These are phyloP conservation scores for Chrysanthemum makinoi DNA, from an alignment of 129 eudicot genomes.

Conservation along the genomic window DNA sequence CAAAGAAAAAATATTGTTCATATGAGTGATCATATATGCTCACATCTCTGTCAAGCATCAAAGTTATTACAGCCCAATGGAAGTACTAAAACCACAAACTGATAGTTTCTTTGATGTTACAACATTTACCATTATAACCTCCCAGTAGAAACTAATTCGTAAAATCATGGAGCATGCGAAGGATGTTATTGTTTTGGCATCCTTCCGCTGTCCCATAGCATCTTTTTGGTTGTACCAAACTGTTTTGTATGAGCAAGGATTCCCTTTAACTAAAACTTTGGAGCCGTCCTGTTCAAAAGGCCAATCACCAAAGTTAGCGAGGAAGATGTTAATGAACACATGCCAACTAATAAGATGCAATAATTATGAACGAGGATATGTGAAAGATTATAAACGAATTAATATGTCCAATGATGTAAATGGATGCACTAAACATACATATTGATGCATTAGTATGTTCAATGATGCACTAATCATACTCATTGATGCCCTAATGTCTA, in stretches of 20 bases:
- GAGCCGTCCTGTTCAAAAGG: conserved; percentile 77
- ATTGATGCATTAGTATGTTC: no score
- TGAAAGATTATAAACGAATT: no score
- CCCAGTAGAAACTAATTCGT: conserved; percentile 66
- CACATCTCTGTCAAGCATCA: no score
- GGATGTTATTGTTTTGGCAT: conserved; percentile 56
- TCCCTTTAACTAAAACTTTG: conserved; percentile 70
- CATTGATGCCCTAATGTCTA: no score
- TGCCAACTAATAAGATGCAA: not conserved
- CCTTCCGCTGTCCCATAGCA: conserved; percentile 55
- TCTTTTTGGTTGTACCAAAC: conserved; percentile 66
- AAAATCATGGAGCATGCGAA: conserved; percentile 61
- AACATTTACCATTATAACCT: conserved; percentile 74
- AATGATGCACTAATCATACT: no score
- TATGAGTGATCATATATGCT: no score
- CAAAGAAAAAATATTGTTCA: no score
- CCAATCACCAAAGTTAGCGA: conserved; percentile 7
- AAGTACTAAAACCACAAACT: conserved; percentile 1
- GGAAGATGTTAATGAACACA: conserved; percentile 5
- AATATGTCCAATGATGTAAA: no score
- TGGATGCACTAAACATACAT: no score
- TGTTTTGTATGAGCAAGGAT: conserved; percentile 59
- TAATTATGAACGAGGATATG: no score
- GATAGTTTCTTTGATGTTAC: not conserved
- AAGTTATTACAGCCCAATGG: no score